Percentiles rank a stretch among this genome's conserved stretches.
phyloP scores from a whole-genome alignment of 208 protist genomes.

The Leishmania braziliensis region DNA sequence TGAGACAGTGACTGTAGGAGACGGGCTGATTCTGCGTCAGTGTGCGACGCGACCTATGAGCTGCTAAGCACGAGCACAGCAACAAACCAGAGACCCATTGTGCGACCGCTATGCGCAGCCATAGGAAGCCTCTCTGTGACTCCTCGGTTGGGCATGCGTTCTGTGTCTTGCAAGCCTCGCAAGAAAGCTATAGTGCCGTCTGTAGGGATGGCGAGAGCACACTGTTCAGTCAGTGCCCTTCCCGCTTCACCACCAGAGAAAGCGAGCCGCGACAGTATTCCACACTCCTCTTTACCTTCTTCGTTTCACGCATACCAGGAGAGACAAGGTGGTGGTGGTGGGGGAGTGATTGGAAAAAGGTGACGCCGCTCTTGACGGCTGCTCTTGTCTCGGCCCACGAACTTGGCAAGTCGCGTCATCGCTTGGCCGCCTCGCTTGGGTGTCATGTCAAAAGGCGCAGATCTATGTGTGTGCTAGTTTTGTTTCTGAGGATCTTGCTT shows the following conservation, averaged over 20 bases:
- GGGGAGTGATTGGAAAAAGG: not conserved
- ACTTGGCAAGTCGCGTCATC: not conserved
- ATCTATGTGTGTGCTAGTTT: not conserved
- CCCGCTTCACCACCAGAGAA: not conserved
- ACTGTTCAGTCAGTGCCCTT: not conserved
- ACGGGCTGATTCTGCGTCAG: not conserved
- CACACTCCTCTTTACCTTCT: not conserved
- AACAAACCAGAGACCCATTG: not conserved
- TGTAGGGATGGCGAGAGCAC: not conserved
- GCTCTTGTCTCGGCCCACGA: not conserved
- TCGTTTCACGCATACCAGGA: not conserved
- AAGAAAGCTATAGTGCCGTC: not conserved
- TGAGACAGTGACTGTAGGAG: not conserved
- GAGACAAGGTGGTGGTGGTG: not conserved
- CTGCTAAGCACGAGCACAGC: not conserved
- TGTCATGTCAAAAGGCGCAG: no score
- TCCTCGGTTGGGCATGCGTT: not conserved
- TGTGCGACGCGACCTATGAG: not conserved
- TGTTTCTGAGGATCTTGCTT: not conserved
- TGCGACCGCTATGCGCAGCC: not conserved
- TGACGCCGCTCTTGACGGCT: no score
- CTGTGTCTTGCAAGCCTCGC: not conserved
- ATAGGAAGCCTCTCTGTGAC: not conserved
- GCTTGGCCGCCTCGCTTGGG: not conserved
- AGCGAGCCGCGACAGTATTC: not conserved